Percentiles rank a stretch among this genome's conserved stretches.
Evolutionary conservation across 345 rosid genomes (phyloP).

Genomic region (Gossypium anomalum): DNA sequence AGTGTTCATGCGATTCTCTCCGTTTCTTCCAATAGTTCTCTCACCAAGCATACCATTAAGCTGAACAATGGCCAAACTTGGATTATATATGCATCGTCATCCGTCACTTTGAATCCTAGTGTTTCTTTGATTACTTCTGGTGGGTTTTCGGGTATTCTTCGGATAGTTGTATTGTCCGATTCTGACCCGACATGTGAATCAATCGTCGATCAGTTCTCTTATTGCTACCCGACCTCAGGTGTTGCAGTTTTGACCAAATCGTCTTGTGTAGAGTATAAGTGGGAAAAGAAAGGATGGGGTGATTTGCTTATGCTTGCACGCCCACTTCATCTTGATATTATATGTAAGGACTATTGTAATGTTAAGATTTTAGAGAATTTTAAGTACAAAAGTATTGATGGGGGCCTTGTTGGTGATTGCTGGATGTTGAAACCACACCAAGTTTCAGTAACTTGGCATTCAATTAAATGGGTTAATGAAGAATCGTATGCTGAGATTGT

Average conservation of each 20-base stretch:
- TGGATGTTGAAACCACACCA: constrained; percentile 65
- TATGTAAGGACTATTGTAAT: constrained; percentile 33
- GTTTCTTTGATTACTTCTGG: constrained; percentile 43
- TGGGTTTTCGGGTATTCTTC: constrained; percentile 56
- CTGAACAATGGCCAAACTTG: constrained; percentile 85
- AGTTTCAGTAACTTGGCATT: constrained; percentile 83
- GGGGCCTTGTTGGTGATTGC: constrained; percentile 78
- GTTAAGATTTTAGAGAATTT: constrained; percentile 52
- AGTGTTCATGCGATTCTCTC: constrained; percentile 75
- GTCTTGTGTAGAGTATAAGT: constrained; percentile 65
- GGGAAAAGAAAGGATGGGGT: constrained; percentile 88
- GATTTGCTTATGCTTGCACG: constrained; percentile 89
- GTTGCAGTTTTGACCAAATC: constrained; percentile 59
- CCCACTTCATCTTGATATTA: constrained; percentile 70
- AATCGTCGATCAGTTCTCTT: constrained; percentile 67
- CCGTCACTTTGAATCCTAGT: constrained; percentile 41
- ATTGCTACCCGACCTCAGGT: constrained; percentile 78
- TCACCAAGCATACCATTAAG: constrained; percentile 54
- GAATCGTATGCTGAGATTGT: constrained; percentile 49
- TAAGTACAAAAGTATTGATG: constrained; percentile 69
- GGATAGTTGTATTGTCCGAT: constrained; percentile 54
- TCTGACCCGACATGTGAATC: constrained; percentile 41
- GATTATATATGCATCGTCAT: constrained; percentile 72
- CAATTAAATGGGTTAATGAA: constrained; percentile 55
- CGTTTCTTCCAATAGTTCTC: constrained; percentile 34